Percentiles rank a stretch among this genome's conserved stretches.
These are phyloP conservation scores for Saturnispora bothae DNA, from an alignment of 805 yeast genomes.

Conservation along the genomic window DNA sequence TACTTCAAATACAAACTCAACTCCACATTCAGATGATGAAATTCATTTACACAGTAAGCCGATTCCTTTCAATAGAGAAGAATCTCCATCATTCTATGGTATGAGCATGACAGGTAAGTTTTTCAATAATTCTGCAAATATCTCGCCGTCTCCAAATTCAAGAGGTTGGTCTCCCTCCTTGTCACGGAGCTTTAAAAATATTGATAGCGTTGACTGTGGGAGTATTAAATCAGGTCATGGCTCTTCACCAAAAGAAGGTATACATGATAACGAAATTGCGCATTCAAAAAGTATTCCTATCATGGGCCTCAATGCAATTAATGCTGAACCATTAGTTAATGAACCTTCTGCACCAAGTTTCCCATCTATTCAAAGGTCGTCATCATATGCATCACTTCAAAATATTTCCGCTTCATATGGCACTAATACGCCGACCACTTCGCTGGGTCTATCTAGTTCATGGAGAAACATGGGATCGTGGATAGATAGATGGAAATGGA, in stretches of 20 bases:
- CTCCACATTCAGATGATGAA: not conserved
- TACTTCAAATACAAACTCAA: not conserved
- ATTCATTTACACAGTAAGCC: slow-evolving; percentile 7
- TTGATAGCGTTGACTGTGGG: slow-evolving; percentile 1
- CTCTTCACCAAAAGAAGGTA: not conserved
- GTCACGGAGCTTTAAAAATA: slow-evolving; percentile 1
- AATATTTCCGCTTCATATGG: slow-evolving; percentile 30
- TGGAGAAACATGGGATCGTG: slow-evolving; percentile 26
- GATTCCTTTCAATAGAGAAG: slow-evolving; percentile 11
- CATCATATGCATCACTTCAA: slow-evolving; percentile 28
- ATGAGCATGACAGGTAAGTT: not conserved
- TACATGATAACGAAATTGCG: slow-evolving; percentile 1
- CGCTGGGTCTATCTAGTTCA: slow-evolving; percentile 14
- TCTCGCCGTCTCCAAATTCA: slow-evolving; percentile 5
- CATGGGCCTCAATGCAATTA: slow-evolving; percentile 6
- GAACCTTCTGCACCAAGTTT: slow-evolving; percentile 2
- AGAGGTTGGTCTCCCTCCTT: slow-evolving; percentile 9
- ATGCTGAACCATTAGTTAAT: slow-evolving; percentile 16
- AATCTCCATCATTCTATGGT: slow-evolving; percentile 14
- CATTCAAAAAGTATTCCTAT: slow-evolving; percentile 13
- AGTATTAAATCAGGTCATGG: slow-evolving; percentile 4
- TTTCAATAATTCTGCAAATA: not conserved
- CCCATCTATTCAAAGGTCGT: slow-evolving; percentile 19
- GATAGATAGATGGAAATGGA: slow-evolving; percentile 21
- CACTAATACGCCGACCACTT: slow-evolving; percentile 6